phyloP scores from a whole-genome alignment of 495 filamentous ascomycete species.

The Xylaria sp. region DNA sequence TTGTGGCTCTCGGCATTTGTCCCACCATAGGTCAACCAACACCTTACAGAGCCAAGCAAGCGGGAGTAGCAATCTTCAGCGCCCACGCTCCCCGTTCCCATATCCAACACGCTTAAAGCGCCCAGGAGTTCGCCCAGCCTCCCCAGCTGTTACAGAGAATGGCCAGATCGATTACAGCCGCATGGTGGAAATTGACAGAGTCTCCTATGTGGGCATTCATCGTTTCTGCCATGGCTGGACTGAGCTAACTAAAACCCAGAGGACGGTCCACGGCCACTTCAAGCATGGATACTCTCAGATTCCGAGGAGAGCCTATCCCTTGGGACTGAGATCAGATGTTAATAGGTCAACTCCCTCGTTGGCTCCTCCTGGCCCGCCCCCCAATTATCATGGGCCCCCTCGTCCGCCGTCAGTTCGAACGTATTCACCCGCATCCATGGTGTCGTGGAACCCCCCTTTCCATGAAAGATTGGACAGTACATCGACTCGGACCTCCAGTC shows the following conservation, averaged over 20 bases:
- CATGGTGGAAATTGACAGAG: constrained; percentile 57
- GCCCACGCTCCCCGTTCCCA: constrained; percentile 67
- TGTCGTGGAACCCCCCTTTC: constrained; percentile 34
- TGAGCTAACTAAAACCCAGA: constrained; percentile 38
- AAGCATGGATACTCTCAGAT: constrained; percentile 48
- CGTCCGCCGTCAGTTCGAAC: constrained; percentile 33
- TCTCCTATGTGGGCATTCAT: constrained; percentile 47
- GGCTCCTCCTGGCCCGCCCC: constrained; percentile 37
- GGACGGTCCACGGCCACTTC: constrained; percentile 50
- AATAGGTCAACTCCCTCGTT: constrained; percentile 48
- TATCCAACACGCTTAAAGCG: constrained; percentile 71
- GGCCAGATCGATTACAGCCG: constrained; percentile 56
- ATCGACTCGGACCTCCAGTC: constrained; percentile 45
- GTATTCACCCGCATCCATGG: constrained; percentile 37
- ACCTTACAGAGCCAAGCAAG: constrained; percentile 56
- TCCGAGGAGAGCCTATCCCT: constrained; percentile 42
- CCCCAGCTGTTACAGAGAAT: constrained; percentile 64
- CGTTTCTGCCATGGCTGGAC: constrained; percentile 7
- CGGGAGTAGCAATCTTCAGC: constrained; percentile 47
- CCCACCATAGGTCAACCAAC: constrained; percentile 59
- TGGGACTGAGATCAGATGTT: constrained; percentile 42
- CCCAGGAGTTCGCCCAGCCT: constrained; percentile 68
- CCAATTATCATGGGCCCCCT: constrained; percentile 31
- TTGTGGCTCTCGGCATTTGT: constrained; percentile 56
- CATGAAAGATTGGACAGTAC: constrained; percentile 34